Evolutionary conservation across 1,284 basidiomycete genomes (phyloP).

Genomic region (Marasmius tenuissimus): DNA sequence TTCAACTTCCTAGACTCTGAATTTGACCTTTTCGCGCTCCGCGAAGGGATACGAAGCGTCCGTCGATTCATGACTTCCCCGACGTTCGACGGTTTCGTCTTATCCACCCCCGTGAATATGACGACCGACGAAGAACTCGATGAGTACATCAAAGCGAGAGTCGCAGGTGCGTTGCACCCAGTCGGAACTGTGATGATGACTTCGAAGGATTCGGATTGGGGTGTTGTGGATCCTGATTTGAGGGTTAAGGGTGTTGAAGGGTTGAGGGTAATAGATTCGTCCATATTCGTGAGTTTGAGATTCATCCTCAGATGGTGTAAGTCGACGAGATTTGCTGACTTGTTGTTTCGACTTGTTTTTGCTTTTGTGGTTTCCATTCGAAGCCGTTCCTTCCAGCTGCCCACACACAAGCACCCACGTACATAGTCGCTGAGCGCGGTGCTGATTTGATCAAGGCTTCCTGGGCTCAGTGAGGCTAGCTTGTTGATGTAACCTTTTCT

Average conservation of each 20-base stretch:
- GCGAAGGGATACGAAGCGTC: slow-evolving; percentile 19
- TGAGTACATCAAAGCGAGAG: slow-evolving; percentile 16
- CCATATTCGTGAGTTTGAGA: slow-evolving; percentile 18
- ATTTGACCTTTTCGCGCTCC: slow-evolving; percentile 18
- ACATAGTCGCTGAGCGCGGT: slow-evolving; percentile 10
- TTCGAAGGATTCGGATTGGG: slow-evolving; percentile 13
- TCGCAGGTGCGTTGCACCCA: slow-evolving; percentile 21
- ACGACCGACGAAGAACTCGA: slow-evolving; percentile 20
- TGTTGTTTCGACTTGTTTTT: too few species aligned
- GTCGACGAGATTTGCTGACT: neutral
- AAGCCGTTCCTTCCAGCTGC: slow-evolving; percentile 11
- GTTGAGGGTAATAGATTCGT: slow-evolving; percentile 27
- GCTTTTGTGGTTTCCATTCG: neutral
- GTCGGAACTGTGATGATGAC: slow-evolving; percentile 26
- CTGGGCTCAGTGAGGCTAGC: neutral
- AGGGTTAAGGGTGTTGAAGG: slow-evolving; percentile 23
- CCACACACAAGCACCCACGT: slow-evolving; percentile 10
- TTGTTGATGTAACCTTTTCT: too few species aligned
- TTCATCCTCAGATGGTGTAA: neutral
- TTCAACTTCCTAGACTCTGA: slow-evolving; percentile 16
- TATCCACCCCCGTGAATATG: slow-evolving; percentile 11
- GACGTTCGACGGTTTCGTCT: slow-evolving; percentile 18
- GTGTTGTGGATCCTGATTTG: slow-evolving; percentile 26
- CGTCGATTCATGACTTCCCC: slow-evolving; percentile 17
- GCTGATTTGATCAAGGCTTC: slow-evolving; percentile 9